Evolutionary conservation across 495 filamentous ascomycete species (phyloP).

Genomic region (Podospora sp.): DNA sequence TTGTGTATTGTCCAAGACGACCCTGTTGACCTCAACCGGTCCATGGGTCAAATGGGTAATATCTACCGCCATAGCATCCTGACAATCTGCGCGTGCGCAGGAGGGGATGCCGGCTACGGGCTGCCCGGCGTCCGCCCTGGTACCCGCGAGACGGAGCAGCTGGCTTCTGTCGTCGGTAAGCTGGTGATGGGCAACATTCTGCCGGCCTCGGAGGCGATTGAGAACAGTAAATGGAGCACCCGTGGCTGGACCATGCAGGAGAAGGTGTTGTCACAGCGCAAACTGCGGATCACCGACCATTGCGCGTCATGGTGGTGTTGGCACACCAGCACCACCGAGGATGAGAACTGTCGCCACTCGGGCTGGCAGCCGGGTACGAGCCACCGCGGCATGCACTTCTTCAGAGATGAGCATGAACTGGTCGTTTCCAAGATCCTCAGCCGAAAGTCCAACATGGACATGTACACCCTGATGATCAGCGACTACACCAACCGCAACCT

Average conservation of each 20-base stretch:
- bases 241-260: conserved; percentile 8
- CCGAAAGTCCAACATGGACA: neutral
- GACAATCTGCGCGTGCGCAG: neutral
- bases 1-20: neutral
- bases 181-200: neutral
- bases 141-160: neutral
- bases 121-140: conserved; percentile 1
- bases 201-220: neutral
- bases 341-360: conserved; percentile 2
- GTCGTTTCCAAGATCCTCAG: neutral
- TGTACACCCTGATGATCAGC: neutral
- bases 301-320: neutral
- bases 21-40: neutral
- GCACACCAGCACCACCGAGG: neutral
- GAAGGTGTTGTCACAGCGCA: conserved; percentile 3
- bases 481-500: neutral
- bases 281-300: neutral
- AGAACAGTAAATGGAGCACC: neutral
- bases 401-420: neutral
- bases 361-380: neutral
- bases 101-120: neutral
- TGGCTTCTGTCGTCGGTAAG: neutral
- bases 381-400: neutral
- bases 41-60: neutral
- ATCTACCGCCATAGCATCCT: neutral